Percentiles rank a stretch among this genome's conserved stretches.
phyloP scores from a whole-genome alignment of 2,329 filamentous ascomycete genomes.

The Curvularia lunata region DNA sequence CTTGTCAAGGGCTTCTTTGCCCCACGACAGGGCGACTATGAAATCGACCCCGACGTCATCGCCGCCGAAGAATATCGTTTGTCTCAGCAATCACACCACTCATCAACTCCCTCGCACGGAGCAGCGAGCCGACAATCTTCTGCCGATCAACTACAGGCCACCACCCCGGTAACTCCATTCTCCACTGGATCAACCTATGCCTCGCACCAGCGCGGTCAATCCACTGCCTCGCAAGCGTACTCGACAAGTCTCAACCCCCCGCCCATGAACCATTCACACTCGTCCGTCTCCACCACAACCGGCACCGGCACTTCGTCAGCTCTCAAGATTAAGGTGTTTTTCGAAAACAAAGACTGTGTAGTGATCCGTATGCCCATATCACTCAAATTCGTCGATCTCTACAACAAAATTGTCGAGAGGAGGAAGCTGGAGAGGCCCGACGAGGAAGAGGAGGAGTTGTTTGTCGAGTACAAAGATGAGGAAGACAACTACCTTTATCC shows the following conservation, averaged over 20 bases:
- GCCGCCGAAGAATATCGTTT: constrained; percentile 74
- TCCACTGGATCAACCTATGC: constrained; percentile 49
- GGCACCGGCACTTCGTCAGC: constrained; percentile 42
- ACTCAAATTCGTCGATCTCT: constrained; percentile 77
- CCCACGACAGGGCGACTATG: constrained; percentile 88
- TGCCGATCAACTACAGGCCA: constrained; percentile 47
- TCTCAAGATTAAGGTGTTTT: constrained; percentile 94
- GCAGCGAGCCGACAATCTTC: constrained; percentile 47
- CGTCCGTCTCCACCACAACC: constrained; percentile 45
- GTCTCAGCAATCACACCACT: constrained; percentile 62
- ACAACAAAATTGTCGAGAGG: constrained; percentile 83
- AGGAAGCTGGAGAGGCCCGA: constrained; percentile 68
- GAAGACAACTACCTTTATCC: constrained; percentile 74
- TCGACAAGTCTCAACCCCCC: constrained; percentile 42
- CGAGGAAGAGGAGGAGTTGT: constrained; percentile 68
- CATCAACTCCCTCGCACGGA: constrained; percentile 47
- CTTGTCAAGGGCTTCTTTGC: constrained; percentile 91
- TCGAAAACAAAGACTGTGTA: constrained; percentile 83
- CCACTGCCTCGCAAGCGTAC: constrained; percentile 39
- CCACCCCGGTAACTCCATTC: constrained; percentile 45
- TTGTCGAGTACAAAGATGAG: constrained; percentile 88
- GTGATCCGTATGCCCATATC: constrained; percentile 86
- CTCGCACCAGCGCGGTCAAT: constrained; percentile 52
- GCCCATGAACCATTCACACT: constrained; percentile 48
- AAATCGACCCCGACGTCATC: constrained; percentile 75